These are phyloP conservation scores for Hortiboletus campestris DNA, from an alignment of 768 basidiomycete genomes.

Conservation along the genomic window DNA sequence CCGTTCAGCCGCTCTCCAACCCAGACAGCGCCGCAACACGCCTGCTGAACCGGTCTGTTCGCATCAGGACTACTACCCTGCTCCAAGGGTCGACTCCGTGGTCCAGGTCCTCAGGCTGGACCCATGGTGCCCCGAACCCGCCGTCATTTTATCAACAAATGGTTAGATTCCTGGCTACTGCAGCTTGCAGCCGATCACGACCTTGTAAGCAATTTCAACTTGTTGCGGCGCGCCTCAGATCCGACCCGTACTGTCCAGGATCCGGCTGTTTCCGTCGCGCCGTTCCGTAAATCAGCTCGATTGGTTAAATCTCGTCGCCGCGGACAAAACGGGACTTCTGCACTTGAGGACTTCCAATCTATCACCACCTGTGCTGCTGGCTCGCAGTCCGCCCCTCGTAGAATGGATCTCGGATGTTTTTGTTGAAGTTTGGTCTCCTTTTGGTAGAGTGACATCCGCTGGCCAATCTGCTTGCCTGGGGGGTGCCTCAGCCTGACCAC, in stretches of 20 bases:
- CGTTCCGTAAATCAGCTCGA: too few relatives aligned
- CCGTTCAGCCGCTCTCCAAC: neutral
- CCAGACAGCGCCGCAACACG: conserved; percentile 1
- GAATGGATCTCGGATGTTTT: conserved; percentile 14
- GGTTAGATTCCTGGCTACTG: neutral
- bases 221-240: neutral
- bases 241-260: neutral
- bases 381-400: neutral
- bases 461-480: neutral
- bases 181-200: neutral
- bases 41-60: conserved; percentile 1
- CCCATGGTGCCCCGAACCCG: neutral
- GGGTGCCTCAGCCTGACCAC: neutral
- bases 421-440: conserved; percentile 3
- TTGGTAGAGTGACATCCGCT: neutral
- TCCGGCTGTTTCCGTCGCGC: neutral
- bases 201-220: neutral
- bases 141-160: neutral
- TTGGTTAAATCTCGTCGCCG: neutral
- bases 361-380: neutral
- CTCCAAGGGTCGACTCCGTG: neutral
- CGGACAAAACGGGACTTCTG: neutral
- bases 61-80: neutral
- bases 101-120: neutral
- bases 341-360: neutral